phyloP scores from a whole-genome alignment of 345 rosid genomes.

The Salix koriyanagi region DNA sequence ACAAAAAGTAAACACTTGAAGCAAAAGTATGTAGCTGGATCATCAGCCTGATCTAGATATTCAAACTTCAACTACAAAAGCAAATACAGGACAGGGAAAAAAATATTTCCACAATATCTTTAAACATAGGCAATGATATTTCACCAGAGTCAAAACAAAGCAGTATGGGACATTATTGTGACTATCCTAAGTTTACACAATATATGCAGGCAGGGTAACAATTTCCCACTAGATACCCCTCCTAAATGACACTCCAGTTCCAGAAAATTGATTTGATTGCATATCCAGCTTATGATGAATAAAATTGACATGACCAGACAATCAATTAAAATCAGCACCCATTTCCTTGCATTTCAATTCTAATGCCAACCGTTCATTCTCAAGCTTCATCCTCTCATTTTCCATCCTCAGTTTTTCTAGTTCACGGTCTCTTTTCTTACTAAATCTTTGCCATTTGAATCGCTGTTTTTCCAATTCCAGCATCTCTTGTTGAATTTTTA shows the following conservation, averaged over 20 bases:
- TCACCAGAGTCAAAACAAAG: conserved; percentile 15
- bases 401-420: conserved; percentile 69
- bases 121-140: conserved; percentile 18
- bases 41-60: conserved; percentile 1
- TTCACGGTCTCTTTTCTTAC: conserved; percentile 73
- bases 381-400: conserved; percentile 87
- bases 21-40: not conserved
- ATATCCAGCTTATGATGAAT: conserved; percentile 4
- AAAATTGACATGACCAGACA: not conserved
- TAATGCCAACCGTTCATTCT: conserved; percentile 70
- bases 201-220: conserved; percentile 19
- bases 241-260: conserved; percentile 14
- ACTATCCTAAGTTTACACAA: conserved; percentile 23
- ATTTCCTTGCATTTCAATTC: conserved; percentile 58
- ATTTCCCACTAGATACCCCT: conserved; percentile 11
- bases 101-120: conserved; percentile 14
- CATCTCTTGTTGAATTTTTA: conserved; percentile 67
- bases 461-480: conserved; percentile 80
- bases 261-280: conserved; percentile 5
- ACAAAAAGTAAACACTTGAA: not conserved
- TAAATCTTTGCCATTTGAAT: conserved; percentile 79
- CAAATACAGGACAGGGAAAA: not conserved
- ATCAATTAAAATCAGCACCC: conserved; percentile 28
- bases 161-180: conserved; percentile 13
- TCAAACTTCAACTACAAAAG: conserved; percentile 12